A percentile compares a stretch with the other conserved stretches of the same genome.
These are phyloP conservation scores for Trichosporon asahii DNA, from an alignment of 1,284 basidiomycete species.

Conservation along the genomic window DNA sequence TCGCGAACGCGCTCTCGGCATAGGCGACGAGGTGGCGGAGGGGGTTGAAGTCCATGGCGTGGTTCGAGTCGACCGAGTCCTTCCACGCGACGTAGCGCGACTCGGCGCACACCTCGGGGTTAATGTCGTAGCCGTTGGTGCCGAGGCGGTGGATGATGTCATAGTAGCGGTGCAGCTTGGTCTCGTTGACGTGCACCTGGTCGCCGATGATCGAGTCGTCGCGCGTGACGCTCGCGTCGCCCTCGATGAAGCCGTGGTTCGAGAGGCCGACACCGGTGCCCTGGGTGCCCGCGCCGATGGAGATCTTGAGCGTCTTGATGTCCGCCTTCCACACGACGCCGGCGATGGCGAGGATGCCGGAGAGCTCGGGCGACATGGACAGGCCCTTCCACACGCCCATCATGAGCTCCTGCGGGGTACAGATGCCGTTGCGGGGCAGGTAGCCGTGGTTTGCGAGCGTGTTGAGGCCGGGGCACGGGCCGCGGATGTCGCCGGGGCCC, in stretches of 20 bases:
- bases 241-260: conserved; percentile 17
- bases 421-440: conserved; percentile 35
- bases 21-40: conserved; percentile 13
- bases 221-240: conserved; percentile 15
- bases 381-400: conserved; percentile 7
- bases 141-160: conserved; percentile 8
- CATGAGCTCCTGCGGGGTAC: conserved; percentile 29
- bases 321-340: conserved; percentile 12
- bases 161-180: background rate
- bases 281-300: conserved; percentile 9
- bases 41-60: conserved; percentile 12
- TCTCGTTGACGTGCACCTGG: background rate
- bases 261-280: conserved; percentile 5
- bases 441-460: conserved; percentile 42
- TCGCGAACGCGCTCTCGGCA: conserved; percentile 14
- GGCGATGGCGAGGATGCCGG: background rate
- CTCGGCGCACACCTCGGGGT: background rate
- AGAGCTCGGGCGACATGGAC: conserved; percentile 14
- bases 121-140: conserved; percentile 3
- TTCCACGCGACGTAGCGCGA: conserved; percentile 8
- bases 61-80: conserved; percentile 11
- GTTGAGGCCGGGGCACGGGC: conserved; percentile 46
- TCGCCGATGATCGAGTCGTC: conserved; percentile 9
- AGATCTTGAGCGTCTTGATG: background rate
- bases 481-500: conserved; percentile 28